A percentile compares a stretch with the other conserved stretches of the same genome.
These are phyloP conservation scores for Penicillium psychrofluorescens DNA, from an alignment of 495 filamentous ascomycete genomes.

Conservation along the genomic window DNA sequence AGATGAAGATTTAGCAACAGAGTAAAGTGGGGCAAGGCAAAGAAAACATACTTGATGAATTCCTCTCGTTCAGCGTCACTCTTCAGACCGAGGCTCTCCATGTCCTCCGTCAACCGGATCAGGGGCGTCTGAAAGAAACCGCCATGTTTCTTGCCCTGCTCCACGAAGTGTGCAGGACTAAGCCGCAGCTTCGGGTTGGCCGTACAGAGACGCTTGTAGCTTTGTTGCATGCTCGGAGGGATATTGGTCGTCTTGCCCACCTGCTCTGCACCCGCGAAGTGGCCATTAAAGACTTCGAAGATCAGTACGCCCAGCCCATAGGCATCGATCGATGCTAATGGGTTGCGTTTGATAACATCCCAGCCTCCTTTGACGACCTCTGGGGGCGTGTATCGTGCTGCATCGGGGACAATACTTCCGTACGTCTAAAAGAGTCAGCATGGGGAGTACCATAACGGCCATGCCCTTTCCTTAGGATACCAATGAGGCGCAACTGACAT, in stretches of 20 bases:
- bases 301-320: slow-evolving; percentile 80
- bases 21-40: neutral
- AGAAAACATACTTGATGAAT: slow-evolving; percentile 63
- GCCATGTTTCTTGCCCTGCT: slow-evolving; percentile 75
- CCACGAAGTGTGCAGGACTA: slow-evolving; percentile 78
- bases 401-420: slow-evolving; percentile 78
- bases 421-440: slow-evolving; percentile 50
- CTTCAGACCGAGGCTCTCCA: slow-evolving; percentile 88
- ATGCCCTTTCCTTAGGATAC: neutral
- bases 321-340: slow-evolving; percentile 74
- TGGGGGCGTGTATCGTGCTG: slow-evolving; percentile 72
- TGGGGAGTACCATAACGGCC: neutral
- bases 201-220: slow-evolving; percentile 80
- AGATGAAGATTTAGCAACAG: neutral
- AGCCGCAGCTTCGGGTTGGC: slow-evolving; percentile 83
- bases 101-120: slow-evolving; percentile 83
- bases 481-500: slow-evolving; percentile 46
- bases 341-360: slow-evolving; percentile 78
- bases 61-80: slow-evolving; percentile 73
- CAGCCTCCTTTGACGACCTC: slow-evolving; percentile 82
- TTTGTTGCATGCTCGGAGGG: slow-evolving; percentile 77
- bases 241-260: slow-evolving; percentile 78
- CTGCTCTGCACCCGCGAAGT: slow-evolving; percentile 63
- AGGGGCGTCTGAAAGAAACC: slow-evolving; percentile 89
- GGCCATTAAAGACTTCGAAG: slow-evolving; percentile 86